A percentile compares a stretch with the other conserved stretches of the same genome.
These are phyloP conservation scores for Arabidopsis lyrata DNA, from an alignment of 441 rosid species.

Conservation along the genomic window DNA sequence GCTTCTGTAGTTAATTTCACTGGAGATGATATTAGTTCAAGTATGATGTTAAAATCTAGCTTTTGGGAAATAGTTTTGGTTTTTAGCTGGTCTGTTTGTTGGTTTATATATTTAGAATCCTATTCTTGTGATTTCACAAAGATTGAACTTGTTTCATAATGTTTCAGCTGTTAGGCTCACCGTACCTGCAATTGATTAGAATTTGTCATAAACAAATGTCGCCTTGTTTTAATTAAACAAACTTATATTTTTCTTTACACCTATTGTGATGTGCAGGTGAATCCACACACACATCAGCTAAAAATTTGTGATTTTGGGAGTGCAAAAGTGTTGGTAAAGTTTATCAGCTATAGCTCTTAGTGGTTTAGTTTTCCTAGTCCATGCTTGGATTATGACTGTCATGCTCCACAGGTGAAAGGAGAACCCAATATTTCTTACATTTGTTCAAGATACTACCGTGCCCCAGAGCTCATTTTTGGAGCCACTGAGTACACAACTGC, in stretches of 20 bases:
- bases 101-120: background rate
- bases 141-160: background rate
- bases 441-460: slow-evolving; percentile 97
- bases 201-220: background rate
- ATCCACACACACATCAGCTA: slow-evolving; percentile 96
- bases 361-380: background rate
- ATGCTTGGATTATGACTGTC: background rate
- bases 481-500: slow-evolving; percentile 98
- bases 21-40: background rate
- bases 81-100: slow-evolving; percentile 6
- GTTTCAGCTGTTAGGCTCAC: background rate
- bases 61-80: background rate
- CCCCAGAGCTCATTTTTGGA: slow-evolving; percentile 98
- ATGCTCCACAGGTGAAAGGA: slow-evolving; percentile 77
- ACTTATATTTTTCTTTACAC: slow-evolving; percentile 1
- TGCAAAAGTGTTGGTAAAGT: slow-evolving; percentile 93
- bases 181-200: background rate
- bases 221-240: background rate
- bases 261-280: slow-evolving; percentile 65
- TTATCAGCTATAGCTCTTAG: slow-evolving; percentile 1
- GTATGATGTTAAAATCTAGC: background rate
- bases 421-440: slow-evolving; percentile 98
- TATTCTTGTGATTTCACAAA: background rate
- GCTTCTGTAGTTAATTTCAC: slow-evolving; percentile 6
- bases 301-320: slow-evolving; percentile 99